Conservation (phyloP, 768 basidiomycete genomes). For the Amylocystis lapponica region DNA sequence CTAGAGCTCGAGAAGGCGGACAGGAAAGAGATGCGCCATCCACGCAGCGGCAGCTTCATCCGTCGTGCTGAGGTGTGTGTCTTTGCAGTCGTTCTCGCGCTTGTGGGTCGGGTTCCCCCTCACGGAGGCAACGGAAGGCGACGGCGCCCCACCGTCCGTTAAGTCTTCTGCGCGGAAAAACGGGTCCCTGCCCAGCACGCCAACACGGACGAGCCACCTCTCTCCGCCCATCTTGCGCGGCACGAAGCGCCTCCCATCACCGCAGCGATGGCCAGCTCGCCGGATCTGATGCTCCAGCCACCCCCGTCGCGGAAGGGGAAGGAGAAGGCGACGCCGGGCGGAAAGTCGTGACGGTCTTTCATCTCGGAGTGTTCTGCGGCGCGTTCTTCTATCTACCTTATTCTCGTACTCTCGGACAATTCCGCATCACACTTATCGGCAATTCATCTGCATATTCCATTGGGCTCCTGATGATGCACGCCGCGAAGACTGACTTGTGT, state of each 20-base stretch:
- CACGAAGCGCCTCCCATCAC: slow-evolving; percentile 33
- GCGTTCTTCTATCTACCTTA: too few species aligned
- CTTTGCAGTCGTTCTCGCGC: slow-evolving; percentile 83
- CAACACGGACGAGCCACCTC: slow-evolving; percentile 15
- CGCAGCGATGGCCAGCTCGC: slow-evolving; percentile 34
- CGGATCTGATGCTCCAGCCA: slow-evolving; percentile 30
- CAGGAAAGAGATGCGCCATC: slow-evolving; percentile 65
- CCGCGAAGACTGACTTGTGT: too few species aligned
- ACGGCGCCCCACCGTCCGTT: slow-evolving; percentile 16
- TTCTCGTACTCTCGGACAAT: too few species aligned
- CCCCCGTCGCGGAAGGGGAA: slow-evolving; percentile 44
- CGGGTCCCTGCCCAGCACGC: slow-evolving; percentile 30
- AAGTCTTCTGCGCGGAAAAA: slow-evolving; percentile 26
- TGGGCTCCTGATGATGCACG: too few species aligned
- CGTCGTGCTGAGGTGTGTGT: neutral
- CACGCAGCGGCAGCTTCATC: neutral
- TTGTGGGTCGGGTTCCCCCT: slow-evolving; percentile 98
- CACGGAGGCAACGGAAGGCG: slow-evolving; percentile 71
- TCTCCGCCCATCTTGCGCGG: slow-evolving; percentile 25
- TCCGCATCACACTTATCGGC: too few species aligned
- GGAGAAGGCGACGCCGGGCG: slow-evolving; percentile 39
- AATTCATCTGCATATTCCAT: too few species aligned
- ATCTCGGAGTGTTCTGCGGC: too few species aligned
- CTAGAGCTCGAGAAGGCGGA: slow-evolving; percentile 72
- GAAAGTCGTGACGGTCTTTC: slow-evolving; percentile 5